phyloP scores from a whole-genome alignment of 2,329 filamentous ascomycete genomes.

The Metarhizium anisopliae region DNA sequence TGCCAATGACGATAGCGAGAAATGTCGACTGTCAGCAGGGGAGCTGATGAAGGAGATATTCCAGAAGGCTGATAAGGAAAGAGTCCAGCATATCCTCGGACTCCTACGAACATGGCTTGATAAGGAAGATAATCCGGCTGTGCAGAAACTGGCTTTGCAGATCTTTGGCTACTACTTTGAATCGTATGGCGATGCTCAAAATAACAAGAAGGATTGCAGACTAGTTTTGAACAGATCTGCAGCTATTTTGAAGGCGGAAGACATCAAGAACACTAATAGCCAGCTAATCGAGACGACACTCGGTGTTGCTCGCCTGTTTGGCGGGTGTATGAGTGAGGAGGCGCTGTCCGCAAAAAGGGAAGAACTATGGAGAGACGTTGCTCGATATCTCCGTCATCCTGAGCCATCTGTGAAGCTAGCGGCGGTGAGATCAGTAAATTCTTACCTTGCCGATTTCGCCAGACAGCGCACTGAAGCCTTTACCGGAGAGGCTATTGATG shows the following conservation, averaged over 20 bases:
- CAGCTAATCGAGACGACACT: conserved; percentile 69
- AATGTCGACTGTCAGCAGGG: conserved; percentile 75
- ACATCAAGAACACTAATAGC: conserved; percentile 48
- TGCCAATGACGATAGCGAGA: conserved; percentile 78
- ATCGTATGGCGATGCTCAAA: conserved; percentile 45
- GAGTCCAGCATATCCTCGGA: conserved; percentile 58
- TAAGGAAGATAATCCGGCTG: conserved; percentile 60
- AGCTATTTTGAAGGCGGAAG: conserved; percentile 44
- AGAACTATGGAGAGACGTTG: conserved; percentile 62
- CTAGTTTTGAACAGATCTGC: conserved; percentile 49
- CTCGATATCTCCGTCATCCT: conserved; percentile 60
- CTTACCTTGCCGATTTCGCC: conserved; percentile 75
- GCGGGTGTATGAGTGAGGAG: conserved; percentile 53
- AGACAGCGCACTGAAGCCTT: conserved; percentile 42
- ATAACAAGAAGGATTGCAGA: conserved; percentile 58
- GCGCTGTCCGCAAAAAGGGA: conserved; percentile 52
- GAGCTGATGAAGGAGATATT: conserved; percentile 76
- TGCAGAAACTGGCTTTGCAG: conserved; percentile 68
- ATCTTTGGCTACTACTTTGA: conserved; percentile 80
- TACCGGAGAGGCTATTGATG: conserved; percentile 49
- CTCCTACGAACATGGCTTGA: conserved; percentile 69
- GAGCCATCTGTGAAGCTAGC: conserved; percentile 69
- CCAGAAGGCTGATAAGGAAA: conserved; percentile 64
- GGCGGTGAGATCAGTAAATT: conserved; percentile 62
- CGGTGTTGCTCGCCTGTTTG: conserved; percentile 58